Evolutionary conservation across 345 rosid genomes (phyloP).

Genomic region (Hypericum perforatum): DNA sequence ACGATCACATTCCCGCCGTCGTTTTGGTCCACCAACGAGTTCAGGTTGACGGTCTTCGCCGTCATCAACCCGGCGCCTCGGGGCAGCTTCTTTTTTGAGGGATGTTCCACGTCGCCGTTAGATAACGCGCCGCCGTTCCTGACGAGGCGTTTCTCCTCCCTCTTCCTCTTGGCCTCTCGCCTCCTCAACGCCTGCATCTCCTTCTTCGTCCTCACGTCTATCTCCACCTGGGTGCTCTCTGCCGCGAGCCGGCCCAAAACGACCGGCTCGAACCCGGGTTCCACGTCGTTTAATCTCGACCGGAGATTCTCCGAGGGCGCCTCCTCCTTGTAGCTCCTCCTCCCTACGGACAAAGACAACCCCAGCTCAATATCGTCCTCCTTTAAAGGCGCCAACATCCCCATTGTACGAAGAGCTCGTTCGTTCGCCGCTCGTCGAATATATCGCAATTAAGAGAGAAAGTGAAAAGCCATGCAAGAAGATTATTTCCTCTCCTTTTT

Average conservation of each 20-base stretch:
- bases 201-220: conserved; percentile 17
- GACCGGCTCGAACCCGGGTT: not conserved
- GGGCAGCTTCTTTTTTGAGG: not conserved
- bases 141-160: conserved; percentile 29
- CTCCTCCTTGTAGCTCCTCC: conserved; percentile 35
- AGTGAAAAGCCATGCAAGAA: not conserved
- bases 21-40: too few relatives aligned
- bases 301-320: not conserved
- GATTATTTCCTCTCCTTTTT: not conserved
- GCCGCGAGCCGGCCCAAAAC: not conserved
- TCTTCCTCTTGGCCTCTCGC: conserved; percentile 38
- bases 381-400: conserved; percentile 11
- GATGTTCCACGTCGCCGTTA: not conserved
- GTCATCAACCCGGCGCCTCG: not conserved
- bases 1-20: too few relatives aligned
- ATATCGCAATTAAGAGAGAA: not conserved
- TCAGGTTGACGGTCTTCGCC: too few relatives aligned
- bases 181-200: conserved; percentile 32
- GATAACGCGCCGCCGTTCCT: conserved; percentile 4
- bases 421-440: not conserved
- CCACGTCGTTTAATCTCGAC: not conserved
- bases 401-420: conserved; percentile 14
- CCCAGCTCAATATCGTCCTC: conserved; percentile 39
- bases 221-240: not conserved
- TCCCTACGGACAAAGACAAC: conserved; percentile 29